phyloP scores from a whole-genome alignment of 148 eudicot species.

The Chenopodium suecicum region DNA sequence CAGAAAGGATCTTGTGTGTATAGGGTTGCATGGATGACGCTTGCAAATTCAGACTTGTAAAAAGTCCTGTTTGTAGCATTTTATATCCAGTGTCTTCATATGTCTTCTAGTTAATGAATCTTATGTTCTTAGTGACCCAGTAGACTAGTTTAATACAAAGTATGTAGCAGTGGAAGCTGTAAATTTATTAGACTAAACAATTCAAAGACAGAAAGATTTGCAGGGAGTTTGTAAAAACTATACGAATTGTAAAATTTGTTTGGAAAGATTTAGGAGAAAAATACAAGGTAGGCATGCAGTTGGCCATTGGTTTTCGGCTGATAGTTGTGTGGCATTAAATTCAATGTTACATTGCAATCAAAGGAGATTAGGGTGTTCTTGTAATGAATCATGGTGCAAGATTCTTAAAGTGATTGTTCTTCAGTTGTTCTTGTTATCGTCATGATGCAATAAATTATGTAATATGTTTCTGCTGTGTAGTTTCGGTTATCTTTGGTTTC shows the following conservation, averaged over 20 bases:
- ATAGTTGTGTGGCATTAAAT: background rate
- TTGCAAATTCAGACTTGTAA: background rate
- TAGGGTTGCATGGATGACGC: background rate
- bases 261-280: background rate
- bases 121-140: background rate
- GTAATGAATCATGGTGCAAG: background rate
- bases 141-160: background rate
- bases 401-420: background rate
- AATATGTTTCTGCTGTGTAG: background rate
- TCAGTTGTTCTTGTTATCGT: background rate
- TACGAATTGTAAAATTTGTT: background rate
- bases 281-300: background rate
- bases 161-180: background rate
- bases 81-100: background rate
- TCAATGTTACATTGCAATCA: background rate
- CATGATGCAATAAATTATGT: background rate
- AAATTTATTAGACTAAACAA: background rate
- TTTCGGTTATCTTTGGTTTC: background rate
- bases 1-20: background rate
- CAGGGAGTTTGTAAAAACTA: background rate
- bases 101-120: background rate
- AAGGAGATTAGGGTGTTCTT: background rate
- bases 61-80: background rate
- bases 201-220: background rate
- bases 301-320: background rate